A percentile compares a stretch with the other conserved stretches of the same genome.
Evolutionary conservation across 169 alveolate genomes (phyloP).

Genomic region (Babesia bigemina): DNA sequence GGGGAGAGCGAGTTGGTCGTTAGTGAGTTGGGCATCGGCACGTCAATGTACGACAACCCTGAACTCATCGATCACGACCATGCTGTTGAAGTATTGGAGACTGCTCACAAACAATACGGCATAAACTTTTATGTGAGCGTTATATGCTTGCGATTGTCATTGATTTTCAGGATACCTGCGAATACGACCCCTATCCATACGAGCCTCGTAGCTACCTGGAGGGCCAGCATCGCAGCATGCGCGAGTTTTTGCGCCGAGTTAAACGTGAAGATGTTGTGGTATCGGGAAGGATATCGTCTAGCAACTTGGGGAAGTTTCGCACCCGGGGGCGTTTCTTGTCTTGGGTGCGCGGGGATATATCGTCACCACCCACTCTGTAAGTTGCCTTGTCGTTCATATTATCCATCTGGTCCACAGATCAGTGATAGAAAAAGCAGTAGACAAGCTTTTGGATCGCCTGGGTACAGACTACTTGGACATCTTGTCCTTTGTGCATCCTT

Average conservation of each 20-base stretch:
- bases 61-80: conserved; percentile 78
- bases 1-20: conserved; percentile 78
- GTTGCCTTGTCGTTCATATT: conserved; percentile 5
- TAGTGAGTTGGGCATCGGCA: conserved; percentile 79
- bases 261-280: conserved; percentile 66
- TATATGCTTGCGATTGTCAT: neutral
- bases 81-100: conserved; percentile 74
- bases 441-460: conserved; percentile 67
- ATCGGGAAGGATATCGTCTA: conserved; percentile 67
- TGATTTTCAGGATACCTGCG: conserved; percentile 75
- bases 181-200: conserved; percentile 81
- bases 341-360: conserved; percentile 53
- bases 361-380: conserved; percentile 65
- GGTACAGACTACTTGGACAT: conserved; percentile 79
- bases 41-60: conserved; percentile 77
- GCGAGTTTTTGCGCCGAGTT: conserved; percentile 59
- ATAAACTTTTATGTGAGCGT: conserved; percentile 74
- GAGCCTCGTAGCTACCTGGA: conserved; percentile 76
- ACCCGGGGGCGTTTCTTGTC: conserved; percentile 60
- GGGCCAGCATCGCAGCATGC: conserved; percentile 74
- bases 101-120: conserved; percentile 80
- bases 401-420: neutral
- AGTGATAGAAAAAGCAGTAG: conserved; percentile 78
- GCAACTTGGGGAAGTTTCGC: conserved; percentile 55
- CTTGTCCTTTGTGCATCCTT: conserved; percentile 76